Evolutionary conservation across 352 stramenopile species (phyloP), one percentile per base, ranked within the genome.

Genomic region (Phytophthora podocarpi): DNA sequence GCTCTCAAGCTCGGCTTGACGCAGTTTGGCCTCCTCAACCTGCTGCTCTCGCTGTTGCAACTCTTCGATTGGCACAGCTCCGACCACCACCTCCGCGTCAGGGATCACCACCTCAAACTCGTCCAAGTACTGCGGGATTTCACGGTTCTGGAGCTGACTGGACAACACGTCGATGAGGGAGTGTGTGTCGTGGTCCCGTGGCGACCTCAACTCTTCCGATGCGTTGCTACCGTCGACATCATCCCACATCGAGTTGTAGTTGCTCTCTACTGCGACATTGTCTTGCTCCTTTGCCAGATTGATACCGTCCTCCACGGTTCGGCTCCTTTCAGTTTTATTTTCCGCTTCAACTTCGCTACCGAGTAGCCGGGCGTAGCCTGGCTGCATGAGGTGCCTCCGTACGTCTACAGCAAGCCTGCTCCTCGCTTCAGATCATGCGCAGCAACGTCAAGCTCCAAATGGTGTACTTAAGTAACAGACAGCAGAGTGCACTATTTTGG

Each of bases 91-190:
- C 52, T 90, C 81, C 1, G 74, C 62, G 13, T 89, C 72, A 0
- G 85, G 81, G 15, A 93, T 81, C 10, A 82, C 62, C 8, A 90
- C 67, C 43, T 91, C 85, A 37, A 93, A 91, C 27, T 78, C 69
- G 5, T 88, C 76, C 13, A 91, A 62, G 47, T 93, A 93, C 53
- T 69, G 64, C 24, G 75, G 80, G 7, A 87, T 74, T 39, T 68
- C 53, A 16, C 67, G 67, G 34, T 81, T 67, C 15, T 70, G 60
- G 4, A 85, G 40, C 40, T 87, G 66, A 7, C 62, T 59, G 1
- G 78, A 57, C 4, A 90, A 64, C 42, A 84, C 59, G 18, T 90
- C 76, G 27, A 90, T 81, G 23, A 89, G 45, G 16, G 77, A 84
- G 31, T 74, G 65, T 20, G 66, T 60, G 1, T 71, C 59, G 3